phyloP scores from a whole-genome alignment of 148 eudicot genomes.

The Spergularia marina region DNA sequence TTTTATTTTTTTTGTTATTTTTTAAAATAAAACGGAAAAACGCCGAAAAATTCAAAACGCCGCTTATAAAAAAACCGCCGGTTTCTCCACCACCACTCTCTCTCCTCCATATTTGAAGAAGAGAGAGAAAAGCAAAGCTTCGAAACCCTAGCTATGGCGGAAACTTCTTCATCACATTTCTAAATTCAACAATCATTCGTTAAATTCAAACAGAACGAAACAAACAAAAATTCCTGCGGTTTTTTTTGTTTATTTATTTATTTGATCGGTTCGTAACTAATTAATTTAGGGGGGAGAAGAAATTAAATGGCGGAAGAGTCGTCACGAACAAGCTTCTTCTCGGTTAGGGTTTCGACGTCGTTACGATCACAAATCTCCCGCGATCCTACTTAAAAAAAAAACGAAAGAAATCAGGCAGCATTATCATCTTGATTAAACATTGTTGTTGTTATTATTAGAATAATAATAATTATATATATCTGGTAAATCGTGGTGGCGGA shows the following conservation, averaged over 20 bases:
- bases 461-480: background rate
- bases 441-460: background rate
- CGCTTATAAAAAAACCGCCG: conserved; percentile 28
- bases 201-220: background rate
- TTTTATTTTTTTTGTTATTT: background rate
- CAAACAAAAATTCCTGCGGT: background rate
- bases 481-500: conserved; percentile 9
- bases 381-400: conserved; percentile 33
- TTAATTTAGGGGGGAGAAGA: background rate
- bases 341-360: conserved; percentile 37
- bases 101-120: conserved; percentile 24
- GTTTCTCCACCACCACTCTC: conserved; percentile 20
- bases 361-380: conserved; percentile 42
- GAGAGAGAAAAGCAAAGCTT: conserved; percentile 19
- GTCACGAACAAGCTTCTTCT: conserved; percentile 8
- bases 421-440: background rate
- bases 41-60: conserved; percentile 9
- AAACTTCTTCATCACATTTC: background rate
- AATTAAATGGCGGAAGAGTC: conserved; percentile 25
- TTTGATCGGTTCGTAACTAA: background rate
- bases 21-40: background rate
- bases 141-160: conserved; percentile 36
- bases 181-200: background rate
- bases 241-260: background rate
- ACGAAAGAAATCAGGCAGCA: background rate